A percentile compares a stretch with the other conserved stretches of the same genome.
Evolutionary conservation across 2,329 filamentous ascomycete species (phyloP).

Genomic region (Fusarium pseudograminearum): DNA sequence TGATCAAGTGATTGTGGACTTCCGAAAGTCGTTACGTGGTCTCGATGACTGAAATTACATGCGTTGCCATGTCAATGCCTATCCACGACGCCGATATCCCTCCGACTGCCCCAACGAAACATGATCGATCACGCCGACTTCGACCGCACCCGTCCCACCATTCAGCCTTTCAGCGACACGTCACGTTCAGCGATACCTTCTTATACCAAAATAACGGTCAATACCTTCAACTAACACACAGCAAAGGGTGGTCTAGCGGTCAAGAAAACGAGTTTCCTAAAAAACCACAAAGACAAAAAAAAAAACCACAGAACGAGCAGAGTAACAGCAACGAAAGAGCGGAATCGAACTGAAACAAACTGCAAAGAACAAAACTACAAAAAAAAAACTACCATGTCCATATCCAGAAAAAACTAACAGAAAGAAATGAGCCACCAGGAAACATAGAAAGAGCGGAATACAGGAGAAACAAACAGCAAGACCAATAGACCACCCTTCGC

Average conservation of each 20-base stretch:
- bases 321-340: background rate
- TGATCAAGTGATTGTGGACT: conserved; percentile 12
- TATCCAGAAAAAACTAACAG: background rate
- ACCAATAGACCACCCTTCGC: background rate
- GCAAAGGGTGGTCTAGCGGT: background rate
- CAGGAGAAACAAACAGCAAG: background rate
- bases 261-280: background rate
- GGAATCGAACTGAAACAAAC: background rate
- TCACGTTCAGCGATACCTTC: no score
- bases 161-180: background rate
- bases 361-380: background rate
- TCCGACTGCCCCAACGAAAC: background rate
- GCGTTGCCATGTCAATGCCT: background rate
- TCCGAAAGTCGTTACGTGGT: no score
- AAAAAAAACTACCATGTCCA: background rate
- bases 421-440: background rate
- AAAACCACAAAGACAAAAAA: background rate
- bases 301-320: background rate
- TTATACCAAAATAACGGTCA: background rate
- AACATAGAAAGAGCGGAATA: background rate
- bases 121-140: background rate
- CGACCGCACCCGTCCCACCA: background rate
- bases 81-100: no score
- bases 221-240: background rate
- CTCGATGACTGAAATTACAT: background rate